phyloP scores from a whole-genome alignment of 2,329 filamentous ascomycete species.

The Cylindrodendrum hubeiense region DNA sequence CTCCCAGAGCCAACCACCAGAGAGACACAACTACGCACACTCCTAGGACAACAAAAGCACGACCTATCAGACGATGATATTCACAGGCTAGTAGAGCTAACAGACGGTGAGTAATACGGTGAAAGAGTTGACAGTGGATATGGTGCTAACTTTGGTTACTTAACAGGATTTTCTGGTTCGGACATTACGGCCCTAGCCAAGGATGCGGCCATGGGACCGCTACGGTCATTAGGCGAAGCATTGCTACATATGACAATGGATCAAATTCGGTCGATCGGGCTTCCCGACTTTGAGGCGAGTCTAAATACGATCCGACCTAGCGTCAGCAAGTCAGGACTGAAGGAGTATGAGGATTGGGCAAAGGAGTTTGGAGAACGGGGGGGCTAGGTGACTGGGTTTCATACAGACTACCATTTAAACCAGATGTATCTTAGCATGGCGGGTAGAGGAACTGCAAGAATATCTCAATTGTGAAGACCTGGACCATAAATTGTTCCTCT shows the following conservation, averaged over 20 bases:
- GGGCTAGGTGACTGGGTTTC: slow-evolving; percentile 62
- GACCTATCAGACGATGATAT: slow-evolving; percentile 80
- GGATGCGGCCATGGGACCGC: slow-evolving; percentile 96
- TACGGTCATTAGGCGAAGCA: slow-evolving; percentile 90
- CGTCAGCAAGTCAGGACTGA: slow-evolving; percentile 86
- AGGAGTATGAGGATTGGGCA: slow-evolving; percentile 95
- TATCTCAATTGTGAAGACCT: slow-evolving; percentile 15
- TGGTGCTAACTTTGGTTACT: slow-evolving; percentile 11
- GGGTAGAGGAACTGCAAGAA: slow-evolving; percentile 10
- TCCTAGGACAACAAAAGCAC: slow-evolving; percentile 91
- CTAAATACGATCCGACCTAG: slow-evolving; percentile 88
- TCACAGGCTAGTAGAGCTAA: slow-evolving; percentile 78
- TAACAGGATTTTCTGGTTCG: slow-evolving; percentile 93
- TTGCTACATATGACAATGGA: slow-evolving; percentile 94
- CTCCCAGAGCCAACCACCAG: slow-evolving; percentile 88
- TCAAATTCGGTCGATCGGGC: slow-evolving; percentile 87
- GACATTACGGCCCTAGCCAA: slow-evolving; percentile 98
- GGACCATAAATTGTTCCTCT: slow-evolving; percentile 1
- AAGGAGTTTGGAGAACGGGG: slow-evolving; percentile 92
- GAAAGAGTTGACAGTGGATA: background rate
- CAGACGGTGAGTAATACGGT: slow-evolving; percentile 74
- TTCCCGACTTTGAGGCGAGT: slow-evolving; percentile 87
- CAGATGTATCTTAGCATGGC: slow-evolving; percentile 28
- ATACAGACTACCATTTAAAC: slow-evolving; percentile 20
- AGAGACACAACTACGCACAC: slow-evolving; percentile 79